A percentile compares a stretch with the other conserved stretches of the same genome.
These are phyloP conservation scores for Rhexocercosporidium sp. DNA, from an alignment of 2,329 filamentous ascomycete genomes.

Conservation along the genomic window DNA sequence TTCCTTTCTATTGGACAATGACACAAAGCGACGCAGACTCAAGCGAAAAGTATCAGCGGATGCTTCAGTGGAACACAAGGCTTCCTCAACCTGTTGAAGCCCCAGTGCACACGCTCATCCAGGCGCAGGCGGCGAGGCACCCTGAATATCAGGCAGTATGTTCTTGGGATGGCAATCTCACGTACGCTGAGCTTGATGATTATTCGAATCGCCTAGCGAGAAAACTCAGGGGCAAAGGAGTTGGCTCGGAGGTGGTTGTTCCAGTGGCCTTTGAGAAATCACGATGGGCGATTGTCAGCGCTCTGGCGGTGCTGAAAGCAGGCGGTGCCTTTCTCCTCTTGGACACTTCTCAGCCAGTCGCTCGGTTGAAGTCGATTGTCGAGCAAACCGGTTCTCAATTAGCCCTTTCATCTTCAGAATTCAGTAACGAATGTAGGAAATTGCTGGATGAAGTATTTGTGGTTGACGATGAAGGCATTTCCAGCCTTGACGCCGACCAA, in stretches of 20 bases:
- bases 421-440: background rate
- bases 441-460: background rate
- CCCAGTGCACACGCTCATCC: background rate
- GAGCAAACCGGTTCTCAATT: background rate
- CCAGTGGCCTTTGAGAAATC: background rate
- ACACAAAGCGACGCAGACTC: background rate
- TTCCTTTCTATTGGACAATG: background rate
- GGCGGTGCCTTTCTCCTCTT: background rate
- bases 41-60: background rate
- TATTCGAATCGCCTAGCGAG: background rate
- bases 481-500: background rate
- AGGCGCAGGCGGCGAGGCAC: background rate
- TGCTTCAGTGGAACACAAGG: slow-evolving; percentile 6
- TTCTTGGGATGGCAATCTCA: slow-evolving; percentile 4
- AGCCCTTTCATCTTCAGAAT: background rate
- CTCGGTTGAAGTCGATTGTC: background rate
- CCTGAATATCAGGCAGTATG: slow-evolving; percentile 2
- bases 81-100: background rate
- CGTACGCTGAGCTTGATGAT: background rate
- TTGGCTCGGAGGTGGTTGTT: background rate
- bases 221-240: background rate
- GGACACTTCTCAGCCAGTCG: background rate
- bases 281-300: background rate
- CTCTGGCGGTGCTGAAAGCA: background rate
- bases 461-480: background rate